A percentile compares a stretch with the other conserved stretches of the same genome.
phyloP scores from a whole-genome alignment of 176 grass and related monocot genomes.

The Aegilops tauschii region DNA sequence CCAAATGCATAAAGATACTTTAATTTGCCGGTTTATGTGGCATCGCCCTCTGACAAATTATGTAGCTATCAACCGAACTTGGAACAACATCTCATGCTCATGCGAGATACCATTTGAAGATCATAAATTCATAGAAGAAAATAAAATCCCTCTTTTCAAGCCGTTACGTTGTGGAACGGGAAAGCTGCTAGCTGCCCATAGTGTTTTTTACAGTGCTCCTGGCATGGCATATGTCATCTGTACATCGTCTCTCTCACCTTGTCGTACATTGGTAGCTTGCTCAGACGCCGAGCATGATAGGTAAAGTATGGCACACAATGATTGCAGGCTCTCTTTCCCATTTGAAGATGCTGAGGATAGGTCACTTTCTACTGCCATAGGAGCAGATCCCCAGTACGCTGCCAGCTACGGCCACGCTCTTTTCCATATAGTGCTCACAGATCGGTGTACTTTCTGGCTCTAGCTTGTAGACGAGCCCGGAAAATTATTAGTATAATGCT shows the following conservation, averaged over 20 bases:
- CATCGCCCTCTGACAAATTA: neutral
- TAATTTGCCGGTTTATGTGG: neutral
- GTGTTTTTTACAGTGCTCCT: neutral
- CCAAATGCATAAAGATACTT: neutral
- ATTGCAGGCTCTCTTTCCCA: constrained; percentile 60
- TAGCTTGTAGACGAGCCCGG: neutral
- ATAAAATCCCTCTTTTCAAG: neutral
- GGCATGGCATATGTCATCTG: neutral
- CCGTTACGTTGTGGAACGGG: neutral
- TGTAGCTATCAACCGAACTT: neutral
- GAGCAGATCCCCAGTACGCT: constrained; percentile 46
- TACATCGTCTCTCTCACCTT: neutral
- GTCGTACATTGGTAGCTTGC: constrained; percentile 20
- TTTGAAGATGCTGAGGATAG: constrained; percentile 68
- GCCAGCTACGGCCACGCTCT: constrained; percentile 46
- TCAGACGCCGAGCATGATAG: constrained; percentile 45
- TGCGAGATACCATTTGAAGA: neutral
- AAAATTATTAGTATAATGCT: neutral
- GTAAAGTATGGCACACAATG: constrained; percentile 53
- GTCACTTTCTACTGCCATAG: constrained; percentile 59
- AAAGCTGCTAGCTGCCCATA: neutral
- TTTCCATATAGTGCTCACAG: constrained; percentile 60
- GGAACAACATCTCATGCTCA: neutral
- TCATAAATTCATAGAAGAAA: neutral
- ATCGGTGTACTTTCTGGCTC: constrained; percentile 39